These are phyloP conservation scores for Melampsora americana DNA, from an alignment of 1,284 basidiomycete species.

Conservation along the genomic window DNA sequence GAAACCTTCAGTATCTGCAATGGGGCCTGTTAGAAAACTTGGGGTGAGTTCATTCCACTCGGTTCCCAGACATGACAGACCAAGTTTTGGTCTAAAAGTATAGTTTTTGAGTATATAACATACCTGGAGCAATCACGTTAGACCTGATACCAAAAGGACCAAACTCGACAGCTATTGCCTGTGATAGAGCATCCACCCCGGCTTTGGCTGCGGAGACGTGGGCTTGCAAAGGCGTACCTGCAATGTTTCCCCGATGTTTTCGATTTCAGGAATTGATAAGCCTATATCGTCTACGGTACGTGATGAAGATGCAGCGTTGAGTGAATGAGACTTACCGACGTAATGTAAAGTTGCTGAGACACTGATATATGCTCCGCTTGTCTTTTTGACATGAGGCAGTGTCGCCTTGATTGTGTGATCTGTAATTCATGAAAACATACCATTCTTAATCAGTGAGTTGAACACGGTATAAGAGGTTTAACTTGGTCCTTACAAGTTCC, in stretches of 20 bases:
- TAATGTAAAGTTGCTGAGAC: constrained; percentile 89
- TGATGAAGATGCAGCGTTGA: not conserved
- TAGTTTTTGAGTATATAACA: not conserved
- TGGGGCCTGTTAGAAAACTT: constrained; percentile 58
- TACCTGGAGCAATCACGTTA: constrained; percentile 83
- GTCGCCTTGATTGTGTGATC: constrained; percentile 94
- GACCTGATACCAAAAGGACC: constrained; percentile 89
- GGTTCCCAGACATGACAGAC: not conserved
- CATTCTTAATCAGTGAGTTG: too few species aligned
- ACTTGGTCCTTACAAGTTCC: constrained; percentile 20
- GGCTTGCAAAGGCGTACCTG: constrained; percentile 80
- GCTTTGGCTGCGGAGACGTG: constrained; percentile 95
- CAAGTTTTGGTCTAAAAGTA: not conserved
- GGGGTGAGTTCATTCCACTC: not conserved
- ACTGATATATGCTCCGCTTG: constrained; percentile 80
- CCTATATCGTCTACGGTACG: not conserved
- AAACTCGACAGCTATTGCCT: constrained; percentile 84
- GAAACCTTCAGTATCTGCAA: constrained; percentile 79
- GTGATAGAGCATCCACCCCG: constrained; percentile 79
- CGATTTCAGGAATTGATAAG: constrained; percentile 24
- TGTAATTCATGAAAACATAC: constrained; percentile 55
- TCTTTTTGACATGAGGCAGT: constrained; percentile 66
- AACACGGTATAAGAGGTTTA: too few species aligned
- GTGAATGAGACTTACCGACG: constrained; percentile 60
- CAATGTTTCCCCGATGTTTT: constrained; percentile 24